These are phyloP conservation scores for Fusarium odoratissimum DNA, from an alignment of 2,329 filamentous ascomycete species.

Conservation along the genomic window DNA sequence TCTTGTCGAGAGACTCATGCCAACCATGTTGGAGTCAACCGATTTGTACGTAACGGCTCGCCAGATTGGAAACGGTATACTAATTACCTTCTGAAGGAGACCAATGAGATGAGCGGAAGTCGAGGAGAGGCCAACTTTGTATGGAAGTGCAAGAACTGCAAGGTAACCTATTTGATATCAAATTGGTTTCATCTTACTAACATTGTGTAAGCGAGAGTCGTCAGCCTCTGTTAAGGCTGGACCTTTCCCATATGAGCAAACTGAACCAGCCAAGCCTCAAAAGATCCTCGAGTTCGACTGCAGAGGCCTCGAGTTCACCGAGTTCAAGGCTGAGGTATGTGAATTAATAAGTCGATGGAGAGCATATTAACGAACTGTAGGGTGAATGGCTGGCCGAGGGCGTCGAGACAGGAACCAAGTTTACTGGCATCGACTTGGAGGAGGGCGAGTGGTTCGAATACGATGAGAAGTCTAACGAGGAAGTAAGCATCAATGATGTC, in stretches of 20 bases:
- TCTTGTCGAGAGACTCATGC: slow-evolving; percentile 92
- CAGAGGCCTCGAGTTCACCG: slow-evolving; percentile 89
- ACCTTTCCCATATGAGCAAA: slow-evolving; percentile 77
- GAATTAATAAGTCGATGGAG: neutral
- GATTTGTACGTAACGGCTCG: slow-evolving; percentile 74
- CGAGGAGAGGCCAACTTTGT: slow-evolving; percentile 98
- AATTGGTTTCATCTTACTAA: neutral
- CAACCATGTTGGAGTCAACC: slow-evolving; percentile 86
- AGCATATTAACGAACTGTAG: slow-evolving; percentile 56
- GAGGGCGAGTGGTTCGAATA: slow-evolving; percentile 99
- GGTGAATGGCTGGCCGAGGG: slow-evolving; percentile 92
- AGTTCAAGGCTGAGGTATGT: slow-evolving; percentile 87
- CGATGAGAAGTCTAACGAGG: slow-evolving; percentile 90
- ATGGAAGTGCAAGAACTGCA: slow-evolving; percentile 99
- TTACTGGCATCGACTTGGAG: slow-evolving; percentile 80
- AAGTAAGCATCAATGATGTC: slow-evolving; percentile 91
- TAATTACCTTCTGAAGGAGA: slow-evolving; percentile 68
- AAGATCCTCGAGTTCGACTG: slow-evolving; percentile 94
- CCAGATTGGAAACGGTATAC: neutral
- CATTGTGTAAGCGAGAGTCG: slow-evolving; percentile 74
- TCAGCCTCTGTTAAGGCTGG: slow-evolving; percentile 84
- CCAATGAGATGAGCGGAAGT: slow-evolving; percentile 90
- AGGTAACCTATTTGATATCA: slow-evolving; percentile 62
- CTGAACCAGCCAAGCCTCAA: slow-evolving; percentile 77
- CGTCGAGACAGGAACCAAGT: slow-evolving; percentile 82